Base-by-base conservation (phyloP, 768 basidiomycete genomes). In the Rhodotorula paludigena region DNA sequence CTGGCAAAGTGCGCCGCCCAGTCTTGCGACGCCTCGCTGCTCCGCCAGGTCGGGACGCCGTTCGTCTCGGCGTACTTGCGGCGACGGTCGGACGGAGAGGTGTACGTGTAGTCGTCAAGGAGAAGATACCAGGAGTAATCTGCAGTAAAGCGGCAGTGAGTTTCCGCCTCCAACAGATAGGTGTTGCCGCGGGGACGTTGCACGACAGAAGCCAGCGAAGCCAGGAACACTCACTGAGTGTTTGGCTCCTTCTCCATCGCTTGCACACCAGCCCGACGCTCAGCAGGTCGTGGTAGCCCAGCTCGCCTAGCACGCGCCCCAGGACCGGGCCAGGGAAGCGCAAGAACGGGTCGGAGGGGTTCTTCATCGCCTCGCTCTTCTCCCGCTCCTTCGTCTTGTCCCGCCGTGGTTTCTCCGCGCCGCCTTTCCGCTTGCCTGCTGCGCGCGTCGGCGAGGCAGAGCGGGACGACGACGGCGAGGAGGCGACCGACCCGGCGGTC, bases 41-140 rank as follows among this genome's bases (percentile, higher is more conserved):
- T 42, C 36, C 63, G 71, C 75, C 75, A 76, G 30, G 67, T 69
- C 41, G 75, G 75, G 28, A 72, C 21, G n/a, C 63, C 66, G 12
- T 38, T 48, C 33, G 54, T 38, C 30, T 57, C 66, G 35, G 60
- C 47, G 60, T 72, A 68, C 2, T 41, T 42, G 4, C 32, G 45
- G 32, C 63, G 67, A n/a, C 57, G 63, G 10, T 64, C 61, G 18
- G 51, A 44, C 18, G 72, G 71, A 9, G 45, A 30, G 42, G 51
- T 54, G 58, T 58, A 68, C n/a, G 69, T 72, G n/a, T 69, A 54
- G 16, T 58, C 51, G 36, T 74, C 66, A n/a, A 74, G 66, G 30
- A 72, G 68, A 39, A 71, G 56, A 66, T 66, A 74, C 73, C 70
- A 73, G 20, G 71, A 63, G 57, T 66, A 70, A 61, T 76, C 75